phyloP scores from a whole-genome alignment of 73 alveolate species.

The Paramecium primaurelia region DNA sequence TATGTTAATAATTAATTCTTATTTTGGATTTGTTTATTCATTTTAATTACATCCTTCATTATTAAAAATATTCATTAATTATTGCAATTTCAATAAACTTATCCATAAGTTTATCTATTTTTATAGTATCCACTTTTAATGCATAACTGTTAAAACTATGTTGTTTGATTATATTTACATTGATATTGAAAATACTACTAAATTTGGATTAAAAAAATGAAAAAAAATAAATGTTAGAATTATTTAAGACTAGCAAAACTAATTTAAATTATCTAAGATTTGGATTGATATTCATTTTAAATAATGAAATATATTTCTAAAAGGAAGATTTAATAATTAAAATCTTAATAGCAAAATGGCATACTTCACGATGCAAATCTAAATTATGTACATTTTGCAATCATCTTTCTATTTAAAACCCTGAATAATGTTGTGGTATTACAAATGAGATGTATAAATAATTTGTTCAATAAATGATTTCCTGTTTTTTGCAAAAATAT shows the following conservation, averaged over 20 bases:
- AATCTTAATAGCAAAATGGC: background rate
- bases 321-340: background rate
- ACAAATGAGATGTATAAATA: background rate
- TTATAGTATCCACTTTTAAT: background rate
- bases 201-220: background rate
- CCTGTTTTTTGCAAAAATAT: background rate
- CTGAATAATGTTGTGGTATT: background rate
- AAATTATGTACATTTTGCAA: background rate
- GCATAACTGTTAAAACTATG: background rate
- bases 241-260: too few relatives aligned
- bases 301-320: background rate
- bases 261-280: background rate
- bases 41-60: background rate
- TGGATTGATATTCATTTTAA: background rate
- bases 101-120: background rate
- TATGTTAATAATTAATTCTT: background rate
- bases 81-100: background rate
- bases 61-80: background rate
- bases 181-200: background rate
- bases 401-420: background rate
- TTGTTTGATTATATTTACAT: background rate
- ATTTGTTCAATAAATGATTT: too few relatives aligned
- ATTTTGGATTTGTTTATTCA: background rate
- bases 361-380: background rate
- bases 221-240: background rate